Conservation (phyloP, 2,329 filamentous ascomycete genomes). For the Xylariaceae sp. region DNA sequence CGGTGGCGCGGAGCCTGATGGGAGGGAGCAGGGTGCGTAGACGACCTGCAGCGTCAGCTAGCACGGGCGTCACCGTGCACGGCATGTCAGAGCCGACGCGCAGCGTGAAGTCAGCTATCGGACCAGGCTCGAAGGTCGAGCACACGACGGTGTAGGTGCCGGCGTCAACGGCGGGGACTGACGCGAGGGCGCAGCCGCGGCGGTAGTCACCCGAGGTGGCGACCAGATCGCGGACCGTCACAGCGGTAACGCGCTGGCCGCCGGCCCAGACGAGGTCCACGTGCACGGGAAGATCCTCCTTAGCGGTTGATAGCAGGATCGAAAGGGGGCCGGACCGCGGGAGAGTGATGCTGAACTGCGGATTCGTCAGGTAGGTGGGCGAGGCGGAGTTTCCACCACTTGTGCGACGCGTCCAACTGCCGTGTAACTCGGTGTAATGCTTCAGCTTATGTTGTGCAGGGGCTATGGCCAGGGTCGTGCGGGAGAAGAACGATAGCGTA, state of each 20-base stretch:
- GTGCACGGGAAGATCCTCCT: conserved; percentile 75
- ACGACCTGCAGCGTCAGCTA: conserved; percentile 76
- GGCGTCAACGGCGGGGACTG: conserved; percentile 63
- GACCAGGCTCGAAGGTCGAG: conserved; percentile 85
- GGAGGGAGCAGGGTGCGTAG: conserved; percentile 65
- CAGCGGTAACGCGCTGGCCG: conserved; percentile 71
- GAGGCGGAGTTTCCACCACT: conserved; percentile 85
- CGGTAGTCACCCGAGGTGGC: conserved; percentile 88
- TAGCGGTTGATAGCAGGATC: conserved; percentile 73
- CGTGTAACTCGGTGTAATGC: conserved; percentile 62
- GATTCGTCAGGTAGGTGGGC: conserved; percentile 80
- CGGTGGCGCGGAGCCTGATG: conserved; percentile 51
- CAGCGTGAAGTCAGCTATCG: conserved; percentile 75
- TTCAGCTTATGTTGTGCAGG: conserved; percentile 66
- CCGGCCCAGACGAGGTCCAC: conserved; percentile 82
- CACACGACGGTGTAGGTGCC: conserved; percentile 88
- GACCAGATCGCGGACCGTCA: conserved; percentile 79
- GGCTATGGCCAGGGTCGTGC: conserved; percentile 63
- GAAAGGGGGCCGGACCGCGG: conserved; percentile 65
- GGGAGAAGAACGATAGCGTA: conserved; percentile 82
- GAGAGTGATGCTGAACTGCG: conserved; percentile 77
- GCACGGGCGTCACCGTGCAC: conserved; percentile 64
- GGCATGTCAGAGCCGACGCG: conserved; percentile 70
- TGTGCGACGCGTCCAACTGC: conserved; percentile 77
- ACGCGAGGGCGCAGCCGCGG: conserved; percentile 75